phyloP scores from a whole-genome alignment of 805 yeast genomes.

The Kodamaea kakaduensis region DNA sequence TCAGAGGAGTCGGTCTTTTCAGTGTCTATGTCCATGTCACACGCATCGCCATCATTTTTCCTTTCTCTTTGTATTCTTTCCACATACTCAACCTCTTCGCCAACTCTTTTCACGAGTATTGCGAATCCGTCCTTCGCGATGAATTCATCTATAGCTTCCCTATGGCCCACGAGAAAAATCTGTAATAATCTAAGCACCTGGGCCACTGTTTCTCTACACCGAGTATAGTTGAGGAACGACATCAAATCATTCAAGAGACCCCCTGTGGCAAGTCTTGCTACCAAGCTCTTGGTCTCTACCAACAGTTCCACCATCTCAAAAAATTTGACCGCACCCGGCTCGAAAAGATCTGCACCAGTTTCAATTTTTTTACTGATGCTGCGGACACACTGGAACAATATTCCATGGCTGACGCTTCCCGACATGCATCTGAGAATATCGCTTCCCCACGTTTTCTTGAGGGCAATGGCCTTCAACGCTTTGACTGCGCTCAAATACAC shows the following conservation, averaged over 20 bases:
- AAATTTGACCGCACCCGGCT: conserved; percentile 48
- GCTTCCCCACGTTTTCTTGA: conserved; percentile 64
- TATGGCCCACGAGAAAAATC: conserved; percentile 37
- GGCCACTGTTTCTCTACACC: conserved; percentile 46
- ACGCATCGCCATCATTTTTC: too few relatives aligned
- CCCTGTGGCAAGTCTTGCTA: conserved; percentile 61
- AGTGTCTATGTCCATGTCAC: too few relatives aligned
- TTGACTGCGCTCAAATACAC: conserved; percentile 59
- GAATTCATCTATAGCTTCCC: conserved; percentile 58
- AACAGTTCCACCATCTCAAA: conserved; percentile 63
- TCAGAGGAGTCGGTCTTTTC: too few relatives aligned
- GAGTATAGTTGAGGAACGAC: conserved; percentile 53
- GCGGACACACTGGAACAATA: conserved; percentile 67
- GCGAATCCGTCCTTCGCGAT: conserved; percentile 64
- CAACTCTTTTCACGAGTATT: conserved; percentile 54
- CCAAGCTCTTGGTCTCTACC: conserved; percentile 51
- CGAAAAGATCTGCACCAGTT: conserved; percentile 20
- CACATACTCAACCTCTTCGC: conserved; percentile 62
- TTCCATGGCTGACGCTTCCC: conserved; percentile 85
- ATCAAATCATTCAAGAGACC: conserved; percentile 68
- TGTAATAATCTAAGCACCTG: conserved; percentile 56
- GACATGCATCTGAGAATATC: conserved; percentile 76
- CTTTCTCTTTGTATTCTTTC: too few relatives aligned
- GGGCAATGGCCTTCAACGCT: conserved; percentile 65
- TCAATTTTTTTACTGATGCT: conserved; percentile 48